phyloP scores from a whole-genome alignment of 768 basidiomycete species.

The Sporobolomyces roseus region DNA sequence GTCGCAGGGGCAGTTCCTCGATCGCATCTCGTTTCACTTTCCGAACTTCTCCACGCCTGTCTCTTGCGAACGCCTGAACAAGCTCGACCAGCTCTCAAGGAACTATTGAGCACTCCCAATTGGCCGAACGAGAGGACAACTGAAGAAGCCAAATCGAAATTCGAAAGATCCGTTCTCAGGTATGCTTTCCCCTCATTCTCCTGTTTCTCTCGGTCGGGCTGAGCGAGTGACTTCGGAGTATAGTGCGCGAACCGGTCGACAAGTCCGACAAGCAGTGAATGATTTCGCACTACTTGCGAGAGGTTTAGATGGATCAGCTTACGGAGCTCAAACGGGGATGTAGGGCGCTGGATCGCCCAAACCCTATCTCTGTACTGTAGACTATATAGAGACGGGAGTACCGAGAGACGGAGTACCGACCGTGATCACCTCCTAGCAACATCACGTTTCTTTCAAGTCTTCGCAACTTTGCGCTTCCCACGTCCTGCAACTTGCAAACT shows the following conservation, averaged over 20 bases:
- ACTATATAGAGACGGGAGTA: too few species aligned
- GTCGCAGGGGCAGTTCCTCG: constrained; percentile 50
- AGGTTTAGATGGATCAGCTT: constrained; percentile 50
- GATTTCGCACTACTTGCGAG: constrained; percentile 52
- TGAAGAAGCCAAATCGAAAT: constrained; percentile 47
- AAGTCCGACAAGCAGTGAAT: constrained; percentile 50
- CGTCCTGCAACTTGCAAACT: too few species aligned
- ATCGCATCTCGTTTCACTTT: constrained; percentile 50
- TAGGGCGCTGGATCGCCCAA: neutral
- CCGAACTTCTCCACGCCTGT: constrained; percentile 51
- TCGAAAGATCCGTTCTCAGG: constrained; percentile 36
- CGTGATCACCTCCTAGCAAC: too few species aligned
- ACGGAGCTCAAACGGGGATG: constrained; percentile 47
- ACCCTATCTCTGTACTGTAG: neutral
- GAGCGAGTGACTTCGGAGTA: neutral
- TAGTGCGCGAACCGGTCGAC: constrained; percentile 49
- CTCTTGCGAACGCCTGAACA: constrained; percentile 48
- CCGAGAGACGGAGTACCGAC: too few species aligned
- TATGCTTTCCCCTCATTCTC: constrained; percentile 4
- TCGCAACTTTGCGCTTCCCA: too few species aligned
- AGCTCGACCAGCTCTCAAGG: constrained; percentile 46
- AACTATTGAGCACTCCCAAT: constrained; percentile 44
- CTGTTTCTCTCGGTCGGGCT: neutral
- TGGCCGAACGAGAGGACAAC: constrained; percentile 48
- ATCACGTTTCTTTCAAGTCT: too few species aligned